These are phyloP conservation scores for Colletotrichum somersetense DNA, from an alignment of 2,329 filamentous ascomycete genomes.

Conservation along the genomic window DNA sequence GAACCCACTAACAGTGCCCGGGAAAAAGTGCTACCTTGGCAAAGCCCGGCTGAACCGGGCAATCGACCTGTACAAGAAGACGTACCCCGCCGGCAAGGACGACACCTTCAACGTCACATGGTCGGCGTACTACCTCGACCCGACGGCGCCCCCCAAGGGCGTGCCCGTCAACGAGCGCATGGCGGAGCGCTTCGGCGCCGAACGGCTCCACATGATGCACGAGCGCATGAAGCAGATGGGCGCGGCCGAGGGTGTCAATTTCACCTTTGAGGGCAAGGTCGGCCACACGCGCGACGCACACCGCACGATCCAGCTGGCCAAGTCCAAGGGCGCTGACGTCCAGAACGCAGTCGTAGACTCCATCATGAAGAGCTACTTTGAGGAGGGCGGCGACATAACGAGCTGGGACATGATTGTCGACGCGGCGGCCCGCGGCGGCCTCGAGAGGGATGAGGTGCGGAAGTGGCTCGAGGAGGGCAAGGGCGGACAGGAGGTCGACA, in stretches of 20 bases:
- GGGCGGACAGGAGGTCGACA: slow-evolving; percentile 70
- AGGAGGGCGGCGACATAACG: slow-evolving; percentile 74
- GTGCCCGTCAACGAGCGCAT: slow-evolving; percentile 66
- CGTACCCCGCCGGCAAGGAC: slow-evolving; percentile 66
- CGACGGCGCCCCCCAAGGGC: slow-evolving; percentile 64
- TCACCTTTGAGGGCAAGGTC: slow-evolving; percentile 77
- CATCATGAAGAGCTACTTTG: slow-evolving; percentile 76
- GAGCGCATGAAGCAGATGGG: slow-evolving; percentile 70
- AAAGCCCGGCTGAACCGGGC: slow-evolving; percentile 80
- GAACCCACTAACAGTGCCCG: slow-evolving; percentile 45
- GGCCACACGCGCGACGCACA: slow-evolving; percentile 87
- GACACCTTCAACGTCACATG: slow-evolving; percentile 82
- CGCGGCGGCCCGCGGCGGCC: slow-evolving; percentile 66
- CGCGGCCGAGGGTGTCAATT: slow-evolving; percentile 76
- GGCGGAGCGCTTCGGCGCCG: slow-evolving; percentile 74
- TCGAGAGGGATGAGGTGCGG: slow-evolving; percentile 65
- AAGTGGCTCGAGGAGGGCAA: slow-evolving; percentile 66
- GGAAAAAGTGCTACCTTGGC: slow-evolving; percentile 78
- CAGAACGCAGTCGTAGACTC: slow-evolving; percentile 73
- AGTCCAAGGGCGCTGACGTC: slow-evolving; percentile 61
- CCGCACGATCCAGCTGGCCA: slow-evolving; percentile 78
- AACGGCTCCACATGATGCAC: slow-evolving; percentile 69
- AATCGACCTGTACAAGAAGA: slow-evolving; percentile 74
- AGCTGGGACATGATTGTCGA: slow-evolving; percentile 63
- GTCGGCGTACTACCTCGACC: slow-evolving; percentile 86